A percentile compares a stretch with the other conserved stretches of the same genome.
These are phyloP conservation scores for Schizosaccharomyces pombe DNA, from an alignment of 805 yeast species.

Conservation along the genomic window DNA sequence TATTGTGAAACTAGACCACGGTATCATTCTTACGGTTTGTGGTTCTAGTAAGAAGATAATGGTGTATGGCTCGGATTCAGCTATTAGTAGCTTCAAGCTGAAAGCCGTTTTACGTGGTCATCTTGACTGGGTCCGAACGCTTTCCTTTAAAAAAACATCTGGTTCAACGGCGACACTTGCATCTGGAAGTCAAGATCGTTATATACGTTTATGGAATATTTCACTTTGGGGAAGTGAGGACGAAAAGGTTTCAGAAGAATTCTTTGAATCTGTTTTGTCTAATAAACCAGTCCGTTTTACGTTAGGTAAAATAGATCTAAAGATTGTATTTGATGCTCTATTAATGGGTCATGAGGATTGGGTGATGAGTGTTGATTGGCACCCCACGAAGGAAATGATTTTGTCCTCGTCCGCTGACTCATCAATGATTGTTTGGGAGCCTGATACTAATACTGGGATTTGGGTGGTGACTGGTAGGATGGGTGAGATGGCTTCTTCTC, in stretches of 20 bases:
- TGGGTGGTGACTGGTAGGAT: constrained; percentile 66
- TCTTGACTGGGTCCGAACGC: constrained; percentile 82
- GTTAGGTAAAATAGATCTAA: constrained; percentile 12
- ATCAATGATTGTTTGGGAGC: constrained; percentile 80
- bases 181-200: constrained; percentile 79
- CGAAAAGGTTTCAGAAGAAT: neutral
- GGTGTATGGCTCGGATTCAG: neutral
- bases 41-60: neutral
- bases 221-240: constrained; percentile 6
- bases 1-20: neutral
- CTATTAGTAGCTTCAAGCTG: neutral
- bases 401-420: constrained; percentile 84
- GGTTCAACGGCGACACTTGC: constrained; percentile 20
- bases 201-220: constrained; percentile 59
- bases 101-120: constrained; percentile 54
- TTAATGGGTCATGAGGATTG: constrained; percentile 97
- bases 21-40: neutral
- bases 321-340: constrained; percentile 61
- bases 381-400: constrained; percentile 24
- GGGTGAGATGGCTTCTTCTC: constrained; percentile 67
- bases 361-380: constrained; percentile 69
- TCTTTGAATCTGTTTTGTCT: neutral
- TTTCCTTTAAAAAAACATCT: constrained; percentile 29
- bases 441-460: constrained; percentile 63
- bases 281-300: constrained; percentile 6